A percentile compares a stretch with the other conserved stretches of the same genome.
These are phyloP conservation scores for Samsoniella hepiali DNA, from an alignment of 2,329 filamentous ascomycete genomes.

Conservation along the genomic window DNA sequence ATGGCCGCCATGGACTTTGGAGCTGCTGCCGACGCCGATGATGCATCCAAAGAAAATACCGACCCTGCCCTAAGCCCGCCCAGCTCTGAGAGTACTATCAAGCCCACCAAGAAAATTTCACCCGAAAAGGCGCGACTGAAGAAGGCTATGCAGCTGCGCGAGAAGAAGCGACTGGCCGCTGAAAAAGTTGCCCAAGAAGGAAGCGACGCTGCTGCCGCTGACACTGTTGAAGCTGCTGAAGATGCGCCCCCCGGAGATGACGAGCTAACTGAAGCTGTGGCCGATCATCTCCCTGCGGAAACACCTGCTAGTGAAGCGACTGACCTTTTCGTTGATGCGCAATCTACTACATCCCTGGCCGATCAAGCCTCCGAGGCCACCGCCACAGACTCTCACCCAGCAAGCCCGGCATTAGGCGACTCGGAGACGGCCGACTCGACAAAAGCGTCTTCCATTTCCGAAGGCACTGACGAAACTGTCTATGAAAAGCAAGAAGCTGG, in stretches of 20 bases:
- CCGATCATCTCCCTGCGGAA: constrained; percentile 41
- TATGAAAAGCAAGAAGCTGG: constrained; percentile 33
- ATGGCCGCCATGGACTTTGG: constrained; percentile 36
- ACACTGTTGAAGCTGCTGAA: constrained; percentile 24
- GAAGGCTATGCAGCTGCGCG: constrained; percentile 88
- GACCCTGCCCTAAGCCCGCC: constrained; percentile 23
- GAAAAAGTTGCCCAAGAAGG: constrained; percentile 25
- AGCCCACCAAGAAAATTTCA: constrained; percentile 59
- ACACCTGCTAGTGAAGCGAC: constrained; percentile 43
- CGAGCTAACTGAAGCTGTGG: neutral
- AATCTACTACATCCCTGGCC: constrained; percentile 39
- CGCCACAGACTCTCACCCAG: constrained; percentile 54
- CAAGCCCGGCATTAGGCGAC: constrained; percentile 50
- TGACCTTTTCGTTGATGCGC: constrained; percentile 39
- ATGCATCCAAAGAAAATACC: constrained; percentile 18
- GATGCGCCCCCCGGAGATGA: neutral
- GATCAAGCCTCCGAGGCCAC: constrained; percentile 48
- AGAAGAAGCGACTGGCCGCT: constrained; percentile 59
- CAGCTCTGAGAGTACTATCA: constrained; percentile 35
- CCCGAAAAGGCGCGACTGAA: constrained; percentile 89
- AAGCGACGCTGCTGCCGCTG: constrained; percentile 25
- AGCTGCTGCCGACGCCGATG: constrained; percentile 23
- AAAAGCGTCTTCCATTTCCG: constrained; percentile 61
- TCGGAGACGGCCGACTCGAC: constrained; percentile 59
- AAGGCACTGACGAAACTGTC: constrained; percentile 59